Conservation (phyloP, 805 yeast genomes). For the Limtongozyma cylindracea region DNA sequence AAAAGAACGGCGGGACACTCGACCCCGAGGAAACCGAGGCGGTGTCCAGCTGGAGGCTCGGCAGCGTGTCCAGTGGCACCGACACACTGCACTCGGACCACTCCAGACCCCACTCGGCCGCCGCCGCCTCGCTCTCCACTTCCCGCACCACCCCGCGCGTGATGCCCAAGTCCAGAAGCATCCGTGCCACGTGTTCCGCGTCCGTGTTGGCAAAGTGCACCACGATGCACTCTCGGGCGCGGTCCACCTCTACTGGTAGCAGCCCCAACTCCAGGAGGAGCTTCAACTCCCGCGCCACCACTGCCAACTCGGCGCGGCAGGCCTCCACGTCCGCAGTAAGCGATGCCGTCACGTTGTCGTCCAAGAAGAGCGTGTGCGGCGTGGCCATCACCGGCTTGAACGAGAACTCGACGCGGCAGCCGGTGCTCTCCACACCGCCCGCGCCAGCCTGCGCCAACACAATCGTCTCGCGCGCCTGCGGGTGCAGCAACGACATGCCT, state of each 20-base stretch:
- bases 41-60: no score
- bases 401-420: constrained; percentile 12
- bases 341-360: constrained; percentile 7
- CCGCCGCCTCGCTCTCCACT: constrained; percentile 1
- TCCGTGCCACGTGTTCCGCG: constrained; percentile 22
- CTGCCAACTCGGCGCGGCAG: constrained; percentile 14
- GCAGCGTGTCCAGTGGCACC: no score
- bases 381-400: constrained; percentile 7
- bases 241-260: constrained; percentile 26
- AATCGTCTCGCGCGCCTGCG: no score
- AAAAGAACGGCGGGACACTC: no score
- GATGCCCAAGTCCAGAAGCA: constrained; percentile 35
- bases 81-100: no score
- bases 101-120: constrained; percentile 1
- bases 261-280: constrained; percentile 34
- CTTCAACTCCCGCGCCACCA: constrained; percentile 15
- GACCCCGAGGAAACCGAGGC: no score
- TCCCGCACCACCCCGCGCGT: no score
- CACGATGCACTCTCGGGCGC: constrained; percentile 11
- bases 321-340: constrained; percentile 2
- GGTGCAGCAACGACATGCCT: no score
- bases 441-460: no score
- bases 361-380: constrained; percentile 9
- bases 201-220: constrained; percentile 58
- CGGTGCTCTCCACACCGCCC: no score